Evolutionary conservation across 805 yeast genomes (phyloP).

Genomic region (Candida sphagnicola): DNA sequence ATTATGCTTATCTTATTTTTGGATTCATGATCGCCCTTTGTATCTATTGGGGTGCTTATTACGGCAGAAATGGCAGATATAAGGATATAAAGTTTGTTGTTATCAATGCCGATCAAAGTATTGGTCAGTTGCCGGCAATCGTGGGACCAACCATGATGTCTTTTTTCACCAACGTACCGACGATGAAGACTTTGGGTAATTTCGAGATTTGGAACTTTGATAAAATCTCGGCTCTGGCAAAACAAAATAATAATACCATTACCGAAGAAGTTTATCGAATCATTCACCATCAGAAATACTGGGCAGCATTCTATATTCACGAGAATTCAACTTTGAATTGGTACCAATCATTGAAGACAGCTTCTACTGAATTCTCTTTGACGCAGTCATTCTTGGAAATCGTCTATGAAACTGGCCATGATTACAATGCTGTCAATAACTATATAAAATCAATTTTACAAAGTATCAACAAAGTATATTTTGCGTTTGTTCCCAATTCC

Average conservation of each 20-base stretch:
- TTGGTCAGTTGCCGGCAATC: conserved; percentile 18
- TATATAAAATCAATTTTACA: conserved; percentile 16
- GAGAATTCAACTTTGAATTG: conserved; percentile 24
- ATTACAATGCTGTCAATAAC: conserved; percentile 26
- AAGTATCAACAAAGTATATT: conserved; percentile 13
- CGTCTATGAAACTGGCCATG: conserved; percentile 30
- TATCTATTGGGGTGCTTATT: conserved; percentile 33
- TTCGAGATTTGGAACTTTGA: conserved; percentile 20
- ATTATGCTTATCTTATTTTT: conserved; percentile 18
- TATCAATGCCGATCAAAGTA: conserved; percentile 21
- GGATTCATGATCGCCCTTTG: conserved; percentile 23
- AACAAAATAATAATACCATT: conserved; percentile 16
- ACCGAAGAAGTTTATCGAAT: conserved; percentile 23
- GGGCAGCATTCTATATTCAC: conserved; percentile 25
- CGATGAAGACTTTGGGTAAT: conserved; percentile 18
- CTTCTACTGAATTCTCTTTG: conserved; percentile 14
- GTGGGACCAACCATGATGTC: conserved; percentile 19
- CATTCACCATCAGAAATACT: conserved; percentile 28
- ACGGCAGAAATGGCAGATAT: conserved; percentile 16
- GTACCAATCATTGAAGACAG: conserved; percentile 15
- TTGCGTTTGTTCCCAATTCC: conserved; percentile 13
- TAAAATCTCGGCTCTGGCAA: conserved; percentile 15
- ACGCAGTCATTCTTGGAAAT: conserved; percentile 18
- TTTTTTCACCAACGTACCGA: conserved; percentile 19
- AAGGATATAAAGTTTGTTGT: conserved; percentile 21